phyloP scores from a whole-genome alignment of 345 rosid species.

The Rhodomyrtus tomentosa region DNA sequence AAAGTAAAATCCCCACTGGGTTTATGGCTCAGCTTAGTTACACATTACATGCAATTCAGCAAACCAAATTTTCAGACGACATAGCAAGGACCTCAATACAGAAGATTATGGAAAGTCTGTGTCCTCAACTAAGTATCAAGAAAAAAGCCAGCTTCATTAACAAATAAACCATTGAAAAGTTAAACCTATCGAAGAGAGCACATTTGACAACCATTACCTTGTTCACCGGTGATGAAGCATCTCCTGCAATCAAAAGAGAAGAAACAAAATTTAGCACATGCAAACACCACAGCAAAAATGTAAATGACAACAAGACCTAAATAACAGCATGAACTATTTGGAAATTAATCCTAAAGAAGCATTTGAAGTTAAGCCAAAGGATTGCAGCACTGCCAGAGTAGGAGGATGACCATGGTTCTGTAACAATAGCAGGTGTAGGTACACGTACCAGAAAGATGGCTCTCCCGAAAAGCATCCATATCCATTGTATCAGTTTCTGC shows the following conservation, averaged over 20 bases:
- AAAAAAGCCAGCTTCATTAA: not conserved
- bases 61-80: not conserved
- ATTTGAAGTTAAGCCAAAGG: not conserved
- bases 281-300: not conserved
- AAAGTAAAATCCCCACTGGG: not conserved
- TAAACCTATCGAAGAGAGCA: not conserved
- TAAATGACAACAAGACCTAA: not conserved
- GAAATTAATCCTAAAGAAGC: not conserved
- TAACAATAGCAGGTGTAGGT: not conserved
- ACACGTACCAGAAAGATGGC: slow-evolving; percentile 32
- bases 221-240: not conserved
- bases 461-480: slow-evolving; percentile 35
- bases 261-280: not conserved
- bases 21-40: not conserved
- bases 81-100: not conserved
- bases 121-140: not conserved
- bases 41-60: not conserved
- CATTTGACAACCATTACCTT: not conserved
- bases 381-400: not conserved
- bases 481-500: slow-evolving; percentile 67
- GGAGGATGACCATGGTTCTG: not conserved
- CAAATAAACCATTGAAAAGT: not conserved
- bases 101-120: not conserved
- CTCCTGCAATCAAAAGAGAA: not conserved
- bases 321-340: not conserved